Conservation (phyloP, 495 filamentous ascomycete species). For the Bryoglossum gracile region DNA sequence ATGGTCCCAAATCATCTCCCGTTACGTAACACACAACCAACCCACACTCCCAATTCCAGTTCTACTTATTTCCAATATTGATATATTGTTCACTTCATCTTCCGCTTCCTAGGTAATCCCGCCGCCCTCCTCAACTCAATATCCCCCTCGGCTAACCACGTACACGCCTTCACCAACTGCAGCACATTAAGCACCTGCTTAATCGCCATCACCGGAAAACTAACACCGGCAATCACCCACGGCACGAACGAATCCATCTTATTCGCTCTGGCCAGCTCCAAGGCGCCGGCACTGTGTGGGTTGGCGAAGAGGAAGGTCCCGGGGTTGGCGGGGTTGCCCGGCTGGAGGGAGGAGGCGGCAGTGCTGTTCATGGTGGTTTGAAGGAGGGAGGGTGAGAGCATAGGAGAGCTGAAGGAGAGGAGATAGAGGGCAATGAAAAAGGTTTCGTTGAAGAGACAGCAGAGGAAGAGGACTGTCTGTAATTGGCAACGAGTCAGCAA, state of each 20-base stretch:
- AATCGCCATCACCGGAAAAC: conserved; percentile 74
- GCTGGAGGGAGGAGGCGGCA: conserved; percentile 48
- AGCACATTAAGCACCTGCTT: conserved; percentile 95
- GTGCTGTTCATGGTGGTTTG: conserved; percentile 35
- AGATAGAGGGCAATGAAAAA: conserved; percentile 99
- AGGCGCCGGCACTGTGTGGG: conserved; percentile 83
- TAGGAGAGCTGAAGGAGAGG: conserved; percentile 86
- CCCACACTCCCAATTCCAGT: not conserved
- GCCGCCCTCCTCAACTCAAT: conserved; percentile 44
- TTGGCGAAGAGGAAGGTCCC: conserved; percentile 58
- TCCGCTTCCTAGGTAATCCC: conserved; percentile 42
- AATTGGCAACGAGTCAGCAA: not conserved
- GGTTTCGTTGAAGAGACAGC: conserved; percentile 83
- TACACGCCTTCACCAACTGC: conserved; percentile 88
- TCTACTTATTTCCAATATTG: not conserved
- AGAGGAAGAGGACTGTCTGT: conserved; percentile 84
- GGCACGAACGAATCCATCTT: conserved; percentile 79
- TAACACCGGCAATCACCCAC: conserved; percentile 80
- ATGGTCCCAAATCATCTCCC: too few relatives aligned
- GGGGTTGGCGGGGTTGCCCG: conserved; percentile 58
- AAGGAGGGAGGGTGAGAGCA: conserved; percentile 76
- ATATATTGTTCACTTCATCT: too few relatives aligned
- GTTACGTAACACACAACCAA: too few relatives aligned
- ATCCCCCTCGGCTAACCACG: conserved; percentile 89
- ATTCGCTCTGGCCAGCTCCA: conserved; percentile 86